These are phyloP conservation scores for Trametes meyenii DNA, from an alignment of 768 basidiomycete genomes.

Conservation along the genomic window DNA sequence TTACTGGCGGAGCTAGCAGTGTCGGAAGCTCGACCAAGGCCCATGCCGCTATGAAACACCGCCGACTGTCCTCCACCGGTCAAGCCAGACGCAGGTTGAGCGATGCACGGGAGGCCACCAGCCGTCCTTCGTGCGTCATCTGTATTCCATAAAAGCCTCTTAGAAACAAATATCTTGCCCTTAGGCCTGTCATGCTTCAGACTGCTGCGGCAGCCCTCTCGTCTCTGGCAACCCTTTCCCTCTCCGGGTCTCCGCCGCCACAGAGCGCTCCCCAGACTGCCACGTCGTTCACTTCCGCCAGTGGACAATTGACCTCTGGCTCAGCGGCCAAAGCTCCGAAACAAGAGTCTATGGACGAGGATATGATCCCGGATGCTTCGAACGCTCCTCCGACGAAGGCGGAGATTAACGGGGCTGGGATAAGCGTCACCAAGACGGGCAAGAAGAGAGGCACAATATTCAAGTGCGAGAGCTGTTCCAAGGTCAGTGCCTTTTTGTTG, in stretches of 20 bases:
- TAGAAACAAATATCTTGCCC: constrained; percentile 16
- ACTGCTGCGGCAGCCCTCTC: constrained; percentile 40
- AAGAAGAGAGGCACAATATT: constrained; percentile 87
- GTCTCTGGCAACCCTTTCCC: constrained; percentile 45
- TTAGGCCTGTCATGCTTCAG: constrained; percentile 41
- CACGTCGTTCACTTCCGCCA: constrained; percentile 27
- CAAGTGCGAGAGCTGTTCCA: constrained; percentile 92
- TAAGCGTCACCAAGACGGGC: constrained; percentile 38
- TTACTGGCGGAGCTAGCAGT: constrained; percentile 30
- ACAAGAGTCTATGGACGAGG: constrained; percentile 24
- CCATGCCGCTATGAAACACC: constrained; percentile 51
- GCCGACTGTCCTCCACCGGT: constrained; percentile 71
- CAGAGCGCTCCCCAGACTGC: constrained; percentile 30
- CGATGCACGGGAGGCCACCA: constrained; percentile 79
- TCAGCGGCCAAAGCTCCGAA: constrained; percentile 20
- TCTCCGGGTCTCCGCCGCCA: constrained; percentile 43
- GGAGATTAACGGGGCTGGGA: constrained; percentile 31
- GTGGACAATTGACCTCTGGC: constrained; percentile 24
- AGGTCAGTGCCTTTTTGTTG: constrained; percentile 47
- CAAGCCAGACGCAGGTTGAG: constrained; percentile 72
- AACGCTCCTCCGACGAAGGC: constrained; percentile 16
- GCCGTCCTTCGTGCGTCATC: constrained; percentile 67
- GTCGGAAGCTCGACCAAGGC: constrained; percentile 29
- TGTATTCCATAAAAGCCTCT: constrained; percentile 1
- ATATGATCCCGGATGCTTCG: constrained; percentile 19